phyloP scores from a whole-genome alignment of 176 grass and related monocot species.

The Oryza meyeriana region DNA sequence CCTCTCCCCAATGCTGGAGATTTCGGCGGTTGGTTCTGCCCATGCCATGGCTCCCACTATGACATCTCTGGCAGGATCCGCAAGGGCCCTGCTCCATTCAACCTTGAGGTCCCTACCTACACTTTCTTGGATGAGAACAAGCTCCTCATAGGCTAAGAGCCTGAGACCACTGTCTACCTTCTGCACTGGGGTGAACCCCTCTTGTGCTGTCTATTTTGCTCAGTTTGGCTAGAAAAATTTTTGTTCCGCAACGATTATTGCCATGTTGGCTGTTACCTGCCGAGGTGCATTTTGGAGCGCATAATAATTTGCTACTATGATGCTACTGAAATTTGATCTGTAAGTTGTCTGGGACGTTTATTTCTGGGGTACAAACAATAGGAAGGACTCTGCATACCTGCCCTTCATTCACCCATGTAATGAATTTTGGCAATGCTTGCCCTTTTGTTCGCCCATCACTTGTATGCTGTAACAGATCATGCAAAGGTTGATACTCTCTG shows the following conservation, averaged over 20 bases:
- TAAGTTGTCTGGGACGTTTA: constrained; percentile 15
- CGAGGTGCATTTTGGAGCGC: constrained; percentile 29
- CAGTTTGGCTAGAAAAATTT: constrained; percentile 22
- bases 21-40: constrained; percentile 90
- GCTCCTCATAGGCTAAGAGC: constrained; percentile 65
- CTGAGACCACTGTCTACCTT: constrained; percentile 5
- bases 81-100: constrained; percentile 81
- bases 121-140: constrained; percentile 84
- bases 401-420: background rate
- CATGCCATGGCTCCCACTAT: constrained; percentile 89
- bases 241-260: constrained; percentile 27
- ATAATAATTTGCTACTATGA: constrained; percentile 48
- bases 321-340: constrained; percentile 37
- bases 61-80: constrained; percentile 85
- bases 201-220: constrained; percentile 29
- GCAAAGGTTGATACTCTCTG: background rate
- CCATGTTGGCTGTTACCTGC: constrained; percentile 1
- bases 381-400: constrained; percentile 4
- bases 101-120: constrained; percentile 88
- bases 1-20: constrained; percentile 84
- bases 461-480: background rate
- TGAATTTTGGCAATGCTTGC: background rate
- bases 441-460: background rate
- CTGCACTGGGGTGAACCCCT: constrained; percentile 21
- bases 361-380: constrained; percentile 12